A percentile compares a stretch with the other conserved stretches of the same genome.
These are phyloP conservation scores for Fomitopsis schrenkii DNA, from an alignment of 1,284 basidiomycete species.

Conservation along the genomic window DNA sequence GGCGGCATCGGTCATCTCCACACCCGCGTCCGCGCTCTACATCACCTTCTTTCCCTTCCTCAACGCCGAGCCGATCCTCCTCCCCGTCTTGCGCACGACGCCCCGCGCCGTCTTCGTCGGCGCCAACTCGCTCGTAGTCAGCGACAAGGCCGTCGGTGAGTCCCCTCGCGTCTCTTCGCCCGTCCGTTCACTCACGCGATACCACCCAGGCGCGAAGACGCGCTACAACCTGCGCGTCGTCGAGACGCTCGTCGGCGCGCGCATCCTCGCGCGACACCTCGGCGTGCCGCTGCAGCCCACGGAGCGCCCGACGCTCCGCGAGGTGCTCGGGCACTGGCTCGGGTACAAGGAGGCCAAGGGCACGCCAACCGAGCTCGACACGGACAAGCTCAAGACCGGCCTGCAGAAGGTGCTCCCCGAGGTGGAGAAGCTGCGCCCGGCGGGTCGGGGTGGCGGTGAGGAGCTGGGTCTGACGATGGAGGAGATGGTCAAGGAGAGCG, in stretches of 20 bases:
- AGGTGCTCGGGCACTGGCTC: slow-evolving; percentile 48
- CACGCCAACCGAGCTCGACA: slow-evolving; percentile 34
- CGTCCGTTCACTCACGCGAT: neutral
- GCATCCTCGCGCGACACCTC: slow-evolving; percentile 61
- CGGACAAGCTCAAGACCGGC: slow-evolving; percentile 40
- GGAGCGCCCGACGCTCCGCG: slow-evolving; percentile 40
- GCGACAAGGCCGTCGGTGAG: slow-evolving; percentile 65
- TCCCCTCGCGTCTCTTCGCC: neutral
- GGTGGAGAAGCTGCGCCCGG: slow-evolving; percentile 50
- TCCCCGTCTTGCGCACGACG: slow-evolving; percentile 42
- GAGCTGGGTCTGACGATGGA: slow-evolving; percentile 61
- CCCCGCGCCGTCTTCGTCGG: slow-evolving; percentile 66
- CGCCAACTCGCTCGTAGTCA: slow-evolving; percentile 82
- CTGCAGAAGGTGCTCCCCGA: slow-evolving; percentile 45
- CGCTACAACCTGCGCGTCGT: slow-evolving; percentile 87
- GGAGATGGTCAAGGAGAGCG: slow-evolving; percentile 68
- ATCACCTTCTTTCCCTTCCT: slow-evolving; percentile 81
- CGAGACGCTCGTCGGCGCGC: slow-evolving; percentile 77
- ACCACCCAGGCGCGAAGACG: slow-evolving; percentile 52
- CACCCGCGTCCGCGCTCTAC: slow-evolving; percentile 68
- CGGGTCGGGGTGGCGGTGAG: slow-evolving; percentile 19
- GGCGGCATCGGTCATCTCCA: slow-evolving; percentile 76
- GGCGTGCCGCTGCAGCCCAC: slow-evolving; percentile 35
- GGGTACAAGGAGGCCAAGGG: slow-evolving; percentile 40
- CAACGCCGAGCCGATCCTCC: slow-evolving; percentile 55